phyloP scores from a whole-genome alignment of 352 stramenopile species.

The Phytophthora aleatoria region DNA sequence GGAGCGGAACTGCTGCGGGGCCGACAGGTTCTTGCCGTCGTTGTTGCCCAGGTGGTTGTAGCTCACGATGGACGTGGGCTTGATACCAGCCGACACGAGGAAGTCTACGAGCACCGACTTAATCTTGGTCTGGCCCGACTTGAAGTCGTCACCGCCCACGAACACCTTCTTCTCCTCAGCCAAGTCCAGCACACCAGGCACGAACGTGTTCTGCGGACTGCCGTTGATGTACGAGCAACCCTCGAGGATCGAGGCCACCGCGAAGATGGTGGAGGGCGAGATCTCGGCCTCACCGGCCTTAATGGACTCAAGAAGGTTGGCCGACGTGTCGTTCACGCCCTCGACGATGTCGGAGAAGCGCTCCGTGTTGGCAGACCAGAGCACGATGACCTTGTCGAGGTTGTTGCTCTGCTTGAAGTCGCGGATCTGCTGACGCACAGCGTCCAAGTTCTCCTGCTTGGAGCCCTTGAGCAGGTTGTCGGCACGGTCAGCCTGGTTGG shows the following conservation, averaged over 20 bases:
- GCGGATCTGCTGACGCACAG: slow-evolving; percentile 93
- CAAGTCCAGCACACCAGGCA: slow-evolving; percentile 97
- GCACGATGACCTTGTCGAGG: slow-evolving; percentile 98
- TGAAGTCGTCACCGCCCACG: slow-evolving; percentile 99
- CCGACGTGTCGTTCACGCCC: slow-evolving; percentile 98
- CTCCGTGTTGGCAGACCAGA: slow-evolving; percentile 99
- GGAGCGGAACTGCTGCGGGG: slow-evolving; percentile 98
- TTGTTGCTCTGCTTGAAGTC: slow-evolving; percentile 96
- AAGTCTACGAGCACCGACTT: slow-evolving; percentile 99
- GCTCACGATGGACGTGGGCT: slow-evolving; percentile 98
- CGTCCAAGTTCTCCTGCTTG: slow-evolving; percentile 98
- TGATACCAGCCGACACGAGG: slow-evolving; percentile 98
- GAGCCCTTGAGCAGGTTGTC: slow-evolving; percentile 97
- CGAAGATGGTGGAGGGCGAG: slow-evolving; percentile 98
- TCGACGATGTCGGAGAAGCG: slow-evolving; percentile 97
- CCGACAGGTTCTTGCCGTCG: slow-evolving; percentile 99
- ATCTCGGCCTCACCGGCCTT: slow-evolving; percentile 94
- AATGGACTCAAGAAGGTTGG: slow-evolving; percentile 97
- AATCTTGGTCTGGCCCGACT: slow-evolving; percentile 99
- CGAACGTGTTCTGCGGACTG: slow-evolving; percentile 99
- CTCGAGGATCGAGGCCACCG: slow-evolving; percentile 98
- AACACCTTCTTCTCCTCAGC: slow-evolving; percentile 95
- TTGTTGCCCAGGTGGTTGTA: slow-evolving; percentile 99
- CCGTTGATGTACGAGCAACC: slow-evolving; percentile 99
- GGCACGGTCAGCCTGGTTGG: slow-evolving; percentile 98